Conservation (phyloP, 352 stramenopile genomes). For the Phytophthora quininea region DNA sequence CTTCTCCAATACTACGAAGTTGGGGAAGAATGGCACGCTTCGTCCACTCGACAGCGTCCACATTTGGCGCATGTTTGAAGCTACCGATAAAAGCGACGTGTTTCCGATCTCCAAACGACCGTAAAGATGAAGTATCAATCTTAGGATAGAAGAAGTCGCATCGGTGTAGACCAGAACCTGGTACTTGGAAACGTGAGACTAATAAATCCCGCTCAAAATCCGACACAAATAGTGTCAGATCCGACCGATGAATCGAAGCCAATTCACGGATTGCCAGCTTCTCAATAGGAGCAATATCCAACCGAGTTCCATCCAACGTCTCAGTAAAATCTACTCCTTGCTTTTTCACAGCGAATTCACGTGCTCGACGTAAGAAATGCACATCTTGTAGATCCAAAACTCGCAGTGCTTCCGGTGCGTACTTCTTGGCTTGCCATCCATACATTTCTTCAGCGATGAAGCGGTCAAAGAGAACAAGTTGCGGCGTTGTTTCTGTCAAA, state of each 20-base stretch:
- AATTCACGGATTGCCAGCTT: constrained; percentile 79
- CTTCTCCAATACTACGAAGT: constrained; percentile 47
- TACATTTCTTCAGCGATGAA: constrained; percentile 91
- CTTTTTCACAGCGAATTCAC: constrained; percentile 83
- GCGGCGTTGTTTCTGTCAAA: constrained; percentile 55
- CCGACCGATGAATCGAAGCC: constrained; percentile 75
- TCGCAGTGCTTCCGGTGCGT: constrained; percentile 76
- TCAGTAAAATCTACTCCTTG: constrained; percentile 42
- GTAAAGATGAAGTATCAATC: constrained; percentile 22
- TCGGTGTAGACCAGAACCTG: constrained; percentile 43
- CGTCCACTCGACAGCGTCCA: constrained; percentile 88
- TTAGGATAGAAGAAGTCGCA: constrained; percentile 79
- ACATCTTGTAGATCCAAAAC: constrained; percentile 95
- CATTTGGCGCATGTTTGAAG: constrained; percentile 93
- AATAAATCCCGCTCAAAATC: constrained; percentile 68
- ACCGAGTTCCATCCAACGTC: constrained; percentile 29
- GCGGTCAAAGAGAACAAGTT: constrained; percentile 81
- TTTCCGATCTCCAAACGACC: constrained; percentile 37
- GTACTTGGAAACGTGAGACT: constrained; percentile 65
- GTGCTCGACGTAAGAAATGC: constrained; percentile 88
- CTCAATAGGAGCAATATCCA: constrained; percentile 55
- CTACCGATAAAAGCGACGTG: constrained; percentile 91
- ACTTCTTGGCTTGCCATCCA: constrained; percentile 77
- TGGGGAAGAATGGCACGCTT: constrained; percentile 70
- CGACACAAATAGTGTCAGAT: constrained; percentile 80